phyloP scores from a whole-genome alignment of 2,329 filamentous ascomycete genomes.

The Leptographium wingfieldii region DNA sequence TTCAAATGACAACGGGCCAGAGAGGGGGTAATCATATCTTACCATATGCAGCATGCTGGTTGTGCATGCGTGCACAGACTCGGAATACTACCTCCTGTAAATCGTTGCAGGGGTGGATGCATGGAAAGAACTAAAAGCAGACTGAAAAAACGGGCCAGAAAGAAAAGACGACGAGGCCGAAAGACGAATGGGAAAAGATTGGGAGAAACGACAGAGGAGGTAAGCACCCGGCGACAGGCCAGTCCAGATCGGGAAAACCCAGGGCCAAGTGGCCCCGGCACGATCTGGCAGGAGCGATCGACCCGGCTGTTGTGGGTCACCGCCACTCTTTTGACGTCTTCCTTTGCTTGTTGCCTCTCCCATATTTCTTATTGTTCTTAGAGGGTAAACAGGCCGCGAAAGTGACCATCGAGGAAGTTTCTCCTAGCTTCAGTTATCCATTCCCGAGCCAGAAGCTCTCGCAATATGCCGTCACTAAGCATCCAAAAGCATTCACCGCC shows the following conservation, averaged over 20 bases:
- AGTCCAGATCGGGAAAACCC: background rate
- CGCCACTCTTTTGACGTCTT: background rate
- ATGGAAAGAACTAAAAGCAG: background rate
- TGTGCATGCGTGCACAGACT: too few relatives aligned
- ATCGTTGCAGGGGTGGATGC: too few relatives aligned
- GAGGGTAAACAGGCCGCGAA: too few relatives aligned
- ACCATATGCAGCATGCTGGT: too few relatives aligned
- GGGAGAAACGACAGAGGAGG: background rate
- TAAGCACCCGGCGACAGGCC: background rate
- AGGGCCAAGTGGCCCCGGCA: background rate
- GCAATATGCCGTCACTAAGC: too few relatives aligned
- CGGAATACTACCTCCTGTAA: too few relatives aligned
- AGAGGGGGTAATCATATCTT: too few relatives aligned
- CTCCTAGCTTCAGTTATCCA: too few relatives aligned
- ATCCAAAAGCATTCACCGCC: too few relatives aligned
- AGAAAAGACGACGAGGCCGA: background rate
- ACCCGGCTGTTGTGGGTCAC: background rate
- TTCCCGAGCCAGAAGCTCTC: too few relatives aligned
- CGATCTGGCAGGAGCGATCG: background rate
- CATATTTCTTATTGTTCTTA: background rate
- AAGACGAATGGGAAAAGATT: background rate
- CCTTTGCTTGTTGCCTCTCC: background rate
- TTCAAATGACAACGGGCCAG: too few relatives aligned
- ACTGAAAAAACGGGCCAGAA: background rate
- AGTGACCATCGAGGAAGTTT: too few relatives aligned